Evolutionary conservation across 2,329 filamentous ascomycete species (phyloP).

Genomic region (Beauveria sp.): DNA sequence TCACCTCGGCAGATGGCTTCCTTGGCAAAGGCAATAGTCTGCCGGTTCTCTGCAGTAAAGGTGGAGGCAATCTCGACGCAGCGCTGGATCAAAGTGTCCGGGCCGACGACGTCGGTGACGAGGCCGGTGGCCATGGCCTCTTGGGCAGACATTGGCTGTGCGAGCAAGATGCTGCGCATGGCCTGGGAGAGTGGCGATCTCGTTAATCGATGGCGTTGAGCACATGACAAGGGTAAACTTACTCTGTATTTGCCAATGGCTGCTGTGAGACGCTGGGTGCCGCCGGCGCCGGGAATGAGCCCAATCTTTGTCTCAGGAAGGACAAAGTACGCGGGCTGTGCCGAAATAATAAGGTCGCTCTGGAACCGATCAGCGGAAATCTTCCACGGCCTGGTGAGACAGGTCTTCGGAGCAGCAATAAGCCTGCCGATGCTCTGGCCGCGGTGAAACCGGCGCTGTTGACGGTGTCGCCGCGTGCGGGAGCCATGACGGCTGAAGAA

Average conservation of each 20-base stretch:
- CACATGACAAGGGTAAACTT: neutral
- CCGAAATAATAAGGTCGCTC: slow-evolving; percentile 19
- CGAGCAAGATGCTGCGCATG: slow-evolving; percentile 7
- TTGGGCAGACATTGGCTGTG: slow-evolving; percentile 1
- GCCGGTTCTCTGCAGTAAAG: neutral
- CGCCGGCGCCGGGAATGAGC: slow-evolving; percentile 20
- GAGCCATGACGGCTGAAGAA: neutral
- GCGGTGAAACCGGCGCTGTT: too few species aligned
- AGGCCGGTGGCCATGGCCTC: slow-evolving; percentile 3
- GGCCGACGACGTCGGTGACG: neutral
- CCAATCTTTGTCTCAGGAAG: slow-evolving; percentile 21
- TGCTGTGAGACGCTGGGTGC: slow-evolving; percentile 19
- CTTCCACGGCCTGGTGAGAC: neutral
- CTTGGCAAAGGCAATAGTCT: slow-evolving; percentile 7
- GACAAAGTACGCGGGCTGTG: slow-evolving; percentile 17
- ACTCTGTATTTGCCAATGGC: slow-evolving; percentile 20
- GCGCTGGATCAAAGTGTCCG: neutral
- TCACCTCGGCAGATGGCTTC: slow-evolving; percentile 9
- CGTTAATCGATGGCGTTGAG: neutral
- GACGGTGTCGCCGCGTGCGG: too few species aligned
- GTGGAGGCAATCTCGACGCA: neutral
- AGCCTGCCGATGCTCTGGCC: too few species aligned
- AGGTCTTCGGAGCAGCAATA: too few species aligned
- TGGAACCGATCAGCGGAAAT: slow-evolving; percentile 9
- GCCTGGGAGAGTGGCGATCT: neutral